Conservation (phyloP, 2,329 filamentous ascomycete genomes). For the Fusarium sororula region DNA sequence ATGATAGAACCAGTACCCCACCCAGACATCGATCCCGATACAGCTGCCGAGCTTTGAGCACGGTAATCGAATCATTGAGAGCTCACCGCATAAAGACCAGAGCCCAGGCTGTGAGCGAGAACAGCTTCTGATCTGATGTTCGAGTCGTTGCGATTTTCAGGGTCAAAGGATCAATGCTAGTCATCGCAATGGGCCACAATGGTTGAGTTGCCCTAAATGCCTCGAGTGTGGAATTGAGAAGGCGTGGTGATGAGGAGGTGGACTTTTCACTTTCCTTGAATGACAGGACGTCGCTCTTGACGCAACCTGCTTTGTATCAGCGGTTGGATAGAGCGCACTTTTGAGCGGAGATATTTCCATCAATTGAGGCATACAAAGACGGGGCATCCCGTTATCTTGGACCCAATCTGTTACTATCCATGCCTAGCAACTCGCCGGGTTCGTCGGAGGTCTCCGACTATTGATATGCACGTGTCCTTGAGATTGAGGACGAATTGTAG, state of each 20-base stretch:
- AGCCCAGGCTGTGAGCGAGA: conserved; percentile 8
- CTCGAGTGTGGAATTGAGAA: conserved; percentile 21
- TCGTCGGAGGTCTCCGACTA: conserved; percentile 5
- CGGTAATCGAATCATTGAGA: conserved; percentile 5
- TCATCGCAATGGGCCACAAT: conserved; percentile 5
- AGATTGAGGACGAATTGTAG: neutral
- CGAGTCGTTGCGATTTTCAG: conserved; percentile 9
- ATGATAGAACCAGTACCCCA: conserved; percentile 11
- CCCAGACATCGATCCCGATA: neutral
- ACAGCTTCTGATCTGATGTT: conserved; percentile 11
- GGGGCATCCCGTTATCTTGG: conserved; percentile 24
- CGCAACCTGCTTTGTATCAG: conserved; percentile 20
- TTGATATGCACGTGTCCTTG: conserved; percentile 8
- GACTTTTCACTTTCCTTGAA: conserved; percentile 32
- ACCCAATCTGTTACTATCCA: neutral
- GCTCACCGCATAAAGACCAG: conserved; percentile 9
- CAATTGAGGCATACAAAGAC: conserved; percentile 36
- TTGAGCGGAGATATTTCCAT: conserved; percentile 35
- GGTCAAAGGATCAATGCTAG: conserved; percentile 23
- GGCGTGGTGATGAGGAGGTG: conserved; percentile 23
- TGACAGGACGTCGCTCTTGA: conserved; percentile 21
- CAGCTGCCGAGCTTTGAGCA: conserved; percentile 5
- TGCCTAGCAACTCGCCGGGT: neutral
- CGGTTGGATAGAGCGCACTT: conserved; percentile 31
- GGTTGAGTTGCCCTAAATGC: conserved; percentile 6